phyloP scores from a whole-genome alignment of 1,139 yeast genomes.

The Lodderomyces theae region DNA sequence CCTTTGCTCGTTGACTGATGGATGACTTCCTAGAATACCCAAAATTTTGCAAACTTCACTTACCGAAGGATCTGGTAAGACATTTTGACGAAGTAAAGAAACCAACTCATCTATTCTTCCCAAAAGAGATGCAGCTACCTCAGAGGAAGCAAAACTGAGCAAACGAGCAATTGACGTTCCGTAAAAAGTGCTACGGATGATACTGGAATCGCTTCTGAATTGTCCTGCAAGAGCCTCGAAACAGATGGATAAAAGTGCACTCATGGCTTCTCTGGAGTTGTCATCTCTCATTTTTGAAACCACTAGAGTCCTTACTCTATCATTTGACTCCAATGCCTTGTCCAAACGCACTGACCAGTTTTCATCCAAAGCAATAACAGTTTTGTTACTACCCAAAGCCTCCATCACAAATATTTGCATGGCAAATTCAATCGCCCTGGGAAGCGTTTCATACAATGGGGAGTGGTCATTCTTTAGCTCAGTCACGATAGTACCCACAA shows the following conservation, averaged over 20 bases:
- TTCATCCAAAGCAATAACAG: slow-evolving; percentile 65
- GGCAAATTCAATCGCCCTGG: slow-evolving; percentile 46
- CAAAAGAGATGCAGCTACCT: slow-evolving; percentile 25
- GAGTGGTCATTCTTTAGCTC: slow-evolving; percentile 24
- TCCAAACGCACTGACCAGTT: slow-evolving; percentile 74
- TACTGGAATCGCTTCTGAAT: slow-evolving; percentile 12
- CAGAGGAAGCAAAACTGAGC: slow-evolving; percentile 34
- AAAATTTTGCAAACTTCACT: slow-evolving; percentile 44
- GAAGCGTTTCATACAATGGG: slow-evolving; percentile 30
- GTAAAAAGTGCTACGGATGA: slow-evolving; percentile 9
- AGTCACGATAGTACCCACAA: slow-evolving; percentile 19
- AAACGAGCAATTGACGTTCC: slow-evolving; percentile 29
- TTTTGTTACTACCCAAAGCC: slow-evolving; percentile 47
- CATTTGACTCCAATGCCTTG: slow-evolving; percentile 68
- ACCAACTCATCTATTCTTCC: slow-evolving; percentile 21
- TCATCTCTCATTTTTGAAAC: slow-evolving; percentile 22
- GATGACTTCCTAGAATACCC: slow-evolving; percentile 58
- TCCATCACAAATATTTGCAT: slow-evolving; percentile 63
- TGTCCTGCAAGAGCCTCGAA: slow-evolving; percentile 31
- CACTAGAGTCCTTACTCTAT: slow-evolving; percentile 43
- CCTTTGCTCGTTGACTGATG: slow-evolving; percentile 14
- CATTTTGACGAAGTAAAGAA: slow-evolving; percentile 16
- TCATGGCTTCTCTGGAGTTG: slow-evolving; percentile 15
- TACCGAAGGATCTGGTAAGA: slow-evolving; percentile 33
- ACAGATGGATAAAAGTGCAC: slow-evolving; percentile 21